Base-by-base conservation (phyloP, 805 yeast genomes). In the Ogataea pilisensis region DNA sequence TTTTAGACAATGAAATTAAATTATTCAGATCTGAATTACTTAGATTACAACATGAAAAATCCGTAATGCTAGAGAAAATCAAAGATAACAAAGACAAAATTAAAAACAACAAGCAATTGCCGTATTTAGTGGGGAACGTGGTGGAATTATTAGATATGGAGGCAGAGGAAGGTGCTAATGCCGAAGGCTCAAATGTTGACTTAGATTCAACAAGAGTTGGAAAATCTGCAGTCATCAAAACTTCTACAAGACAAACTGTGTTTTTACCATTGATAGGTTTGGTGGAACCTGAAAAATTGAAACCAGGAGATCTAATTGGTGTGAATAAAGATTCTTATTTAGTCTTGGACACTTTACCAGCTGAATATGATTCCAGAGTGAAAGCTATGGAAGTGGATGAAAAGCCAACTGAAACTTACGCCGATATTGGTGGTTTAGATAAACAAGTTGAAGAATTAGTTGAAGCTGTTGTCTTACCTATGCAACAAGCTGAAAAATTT, bases 311-410 rank as follows among this genome's bases (percentile, higher is more conserved):
- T 60, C 72, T 93, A 54, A 95, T 93, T 44, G 99, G 99, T 56
- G 99, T 93, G 41, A 93, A 93, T 65, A 93, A 93, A 67, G 99
- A 93, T 62, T 86, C 96, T 7, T 93, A 90, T 60, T 74, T 93
- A 51, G 85, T 93, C 39, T 73, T 93, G 54, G 99, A 93, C 66
- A 89, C 95, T 7, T 72, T 93, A 50, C 99, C 99, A 9, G 89
- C 96, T 2, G 99, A 93, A 66, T 93, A 93, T 61, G 99, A 93
- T 64, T 85, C 95, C 41, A 78, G 99, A 55, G 99, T 93, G 38
- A 93, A 93, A 68, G 98, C 98, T 11, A 66, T 93, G 99, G 99
- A 93, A 65, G 99, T 93, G 38, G 99, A 93, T 62, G 99, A 93
- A 68, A 90, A 91, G 61, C 99, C 99, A 44, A 85, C 95, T 2